These are phyloP conservation scores for Rhipidocladum racemiflorum DNA, from an alignment of 176 grass and related monocot species.

Conservation along the genomic window DNA sequence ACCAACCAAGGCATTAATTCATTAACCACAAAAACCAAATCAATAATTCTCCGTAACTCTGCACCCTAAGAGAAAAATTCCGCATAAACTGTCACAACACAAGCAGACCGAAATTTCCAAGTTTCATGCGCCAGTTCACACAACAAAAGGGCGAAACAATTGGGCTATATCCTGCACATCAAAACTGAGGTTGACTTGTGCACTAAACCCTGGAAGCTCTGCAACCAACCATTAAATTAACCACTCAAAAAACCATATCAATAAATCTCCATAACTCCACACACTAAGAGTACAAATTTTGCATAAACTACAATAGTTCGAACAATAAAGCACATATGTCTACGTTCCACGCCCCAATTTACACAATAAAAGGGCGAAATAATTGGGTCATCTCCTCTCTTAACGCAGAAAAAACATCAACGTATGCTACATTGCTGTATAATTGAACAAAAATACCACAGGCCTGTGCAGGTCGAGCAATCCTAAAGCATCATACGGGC, in stretches of 20 bases:
- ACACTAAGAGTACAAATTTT: background rate
- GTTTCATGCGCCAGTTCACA: background rate
- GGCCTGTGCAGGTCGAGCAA: background rate
- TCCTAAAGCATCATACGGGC: background rate
- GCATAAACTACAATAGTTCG: background rate
- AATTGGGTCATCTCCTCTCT: background rate
- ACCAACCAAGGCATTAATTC: background rate
- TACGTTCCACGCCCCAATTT: background rate
- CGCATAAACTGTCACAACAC: background rate
- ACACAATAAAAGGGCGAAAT: background rate
- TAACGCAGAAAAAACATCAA: background rate
- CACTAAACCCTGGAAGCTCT: slow-evolving; percentile 73
- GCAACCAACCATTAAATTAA: slow-evolving; percentile 8
- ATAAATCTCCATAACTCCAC: background rate
- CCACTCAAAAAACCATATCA: background rate
- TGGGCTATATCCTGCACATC: background rate
- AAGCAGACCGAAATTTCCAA: background rate
- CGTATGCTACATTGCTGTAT: slow-evolving; percentile 18
- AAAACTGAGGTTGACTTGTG: slow-evolving; percentile 52
- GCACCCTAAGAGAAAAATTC: background rate
- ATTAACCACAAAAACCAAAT: slow-evolving; percentile 10
- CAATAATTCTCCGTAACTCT: background rate
- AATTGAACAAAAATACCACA: background rate
- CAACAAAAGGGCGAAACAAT: background rate
- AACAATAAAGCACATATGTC: background rate